Conservation (phyloP, 2,329 filamentous ascomycete species). For the Lasiodiplodia sp. region DNA sequence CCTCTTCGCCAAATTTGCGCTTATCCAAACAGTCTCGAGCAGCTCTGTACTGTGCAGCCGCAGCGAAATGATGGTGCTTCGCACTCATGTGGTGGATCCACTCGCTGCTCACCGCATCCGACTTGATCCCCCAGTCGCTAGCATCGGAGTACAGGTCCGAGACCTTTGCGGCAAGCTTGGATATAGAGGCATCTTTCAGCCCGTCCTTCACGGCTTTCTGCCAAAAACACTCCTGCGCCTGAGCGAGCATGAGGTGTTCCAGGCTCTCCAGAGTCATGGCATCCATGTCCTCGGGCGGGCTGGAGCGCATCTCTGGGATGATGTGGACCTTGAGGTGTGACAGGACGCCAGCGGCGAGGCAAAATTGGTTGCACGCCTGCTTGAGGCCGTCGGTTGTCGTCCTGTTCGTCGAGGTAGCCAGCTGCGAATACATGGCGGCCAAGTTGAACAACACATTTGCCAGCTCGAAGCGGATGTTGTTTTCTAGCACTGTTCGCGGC, state of each 20-base stretch:
- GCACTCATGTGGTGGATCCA: constrained; percentile 99
- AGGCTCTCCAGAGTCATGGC: constrained; percentile 83
- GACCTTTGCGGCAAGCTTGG: constrained; percentile 87
- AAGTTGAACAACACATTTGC: constrained; percentile 95
- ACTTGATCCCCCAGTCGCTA: constrained; percentile 85
- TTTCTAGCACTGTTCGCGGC: constrained; percentile 59
- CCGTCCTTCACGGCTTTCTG: constrained; percentile 94
- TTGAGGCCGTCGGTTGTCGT: constrained; percentile 84
- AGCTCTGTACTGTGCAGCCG: constrained; percentile 90
- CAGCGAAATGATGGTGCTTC: constrained; percentile 97
- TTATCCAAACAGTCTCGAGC: constrained; percentile 93
- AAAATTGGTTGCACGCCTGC: constrained; percentile 87
- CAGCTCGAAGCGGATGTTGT: constrained; percentile 80
- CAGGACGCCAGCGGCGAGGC: constrained; percentile 83
- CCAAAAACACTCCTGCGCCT: constrained; percentile 98
- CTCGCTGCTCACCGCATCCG: constrained; percentile 85
- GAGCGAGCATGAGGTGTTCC: constrained; percentile 83
- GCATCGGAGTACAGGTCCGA: constrained; percentile 89
- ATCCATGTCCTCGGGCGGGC: constrained; percentile 96
- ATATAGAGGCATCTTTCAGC: constrained; percentile 90
- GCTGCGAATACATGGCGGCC: constrained; percentile 89
- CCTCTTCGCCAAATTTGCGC: constrained; percentile 92
- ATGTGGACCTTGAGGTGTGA: constrained; percentile 77
- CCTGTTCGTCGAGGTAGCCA: constrained; percentile 81
- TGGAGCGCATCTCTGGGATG: constrained; percentile 81